Evolutionary conservation across 352 stramenopile genomes (phyloP), one percentile per base, ranked within the genome.

Genomic region (Phytophthora uliginosa): DNA sequence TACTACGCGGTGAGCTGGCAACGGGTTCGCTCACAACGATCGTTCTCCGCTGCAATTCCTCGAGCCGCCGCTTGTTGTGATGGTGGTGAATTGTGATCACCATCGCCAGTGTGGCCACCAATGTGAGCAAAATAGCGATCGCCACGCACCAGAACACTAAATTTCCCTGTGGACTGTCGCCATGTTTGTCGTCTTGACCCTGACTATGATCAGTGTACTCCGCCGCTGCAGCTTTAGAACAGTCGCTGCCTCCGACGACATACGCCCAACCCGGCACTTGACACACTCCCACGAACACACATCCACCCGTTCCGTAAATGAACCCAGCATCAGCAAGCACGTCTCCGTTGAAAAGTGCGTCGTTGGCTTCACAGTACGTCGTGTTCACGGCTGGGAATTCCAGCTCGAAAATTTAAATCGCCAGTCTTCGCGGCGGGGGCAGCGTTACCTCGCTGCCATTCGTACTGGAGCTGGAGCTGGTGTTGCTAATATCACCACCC

Each of bases 291-390:
- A 82, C 66, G 45, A 77, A 76, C 12, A 85, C 72, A 36, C 78
- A 85, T 26, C 66, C 74, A 20, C 56, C 62, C 1, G 53, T 73
- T 4, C 78, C 78, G 17, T 62, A 66, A 22, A 66, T 67, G 31
- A 80, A 83, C 9, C 69, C 65, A 7, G 17, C 45, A 34, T 55
- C 47, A 15, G 55, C 20, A 7, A 73, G 28, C 31, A 60, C 13
- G 8, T 70, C 24, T 1, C 61, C 45, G 26, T 63, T 59, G 5
- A 74, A 66, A 12, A 61, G 45, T 2, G 38, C 17, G 48, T 83
- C 78, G 38, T 74, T 51, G 17, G 36, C 45, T 38, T 82, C 62
- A 62, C 82, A 89, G 56, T 89, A 89, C 2, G 82, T 79, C 38
- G 77, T 78, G 58, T 82, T 81, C 15, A 66, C 59, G 0, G 73